A percentile compares a stretch with the other conserved stretches of the same genome.
These are phyloP conservation scores for Carex littledalei DNA, from an alignment of 176 grass and related monocot genomes.

Conservation along the genomic window DNA sequence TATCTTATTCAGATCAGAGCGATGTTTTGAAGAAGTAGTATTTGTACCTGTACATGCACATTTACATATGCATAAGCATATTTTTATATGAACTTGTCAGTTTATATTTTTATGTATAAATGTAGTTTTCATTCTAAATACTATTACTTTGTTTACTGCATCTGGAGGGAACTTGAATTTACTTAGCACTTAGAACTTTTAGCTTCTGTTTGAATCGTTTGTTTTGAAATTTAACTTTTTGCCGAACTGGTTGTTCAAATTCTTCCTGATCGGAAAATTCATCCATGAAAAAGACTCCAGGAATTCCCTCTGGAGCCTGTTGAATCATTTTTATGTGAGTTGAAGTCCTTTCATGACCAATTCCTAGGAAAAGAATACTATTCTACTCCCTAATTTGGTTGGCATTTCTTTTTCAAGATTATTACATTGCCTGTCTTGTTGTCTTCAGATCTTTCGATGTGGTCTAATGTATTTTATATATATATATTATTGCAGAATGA, in stretches of 20 bases:
- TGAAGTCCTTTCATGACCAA: neutral
- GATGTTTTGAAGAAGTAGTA: neutral
- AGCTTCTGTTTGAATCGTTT: neutral
- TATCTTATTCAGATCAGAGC: neutral
- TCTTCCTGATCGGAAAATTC: too few species aligned
- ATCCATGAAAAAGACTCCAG: too few species aligned
- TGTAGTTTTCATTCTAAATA: neutral
- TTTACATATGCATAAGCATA: neutral
- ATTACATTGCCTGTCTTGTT: neutral
- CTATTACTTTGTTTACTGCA: neutral
- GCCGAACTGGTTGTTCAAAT: too few species aligned
- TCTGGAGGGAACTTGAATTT: neutral
- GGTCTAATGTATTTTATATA: neutral
- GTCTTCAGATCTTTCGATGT: neutral
- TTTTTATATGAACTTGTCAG: neutral
- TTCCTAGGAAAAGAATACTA: neutral
- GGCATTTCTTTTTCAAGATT: neutral
- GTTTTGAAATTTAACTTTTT: neutral
- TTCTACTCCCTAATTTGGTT: neutral
- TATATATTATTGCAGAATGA: slow-evolving; percentile 25
- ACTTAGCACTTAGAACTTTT: neutral
- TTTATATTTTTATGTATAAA: neutral
- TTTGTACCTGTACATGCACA: neutral
- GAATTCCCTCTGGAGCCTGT: too few species aligned
- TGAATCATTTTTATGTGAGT: neutral